These are phyloP conservation scores for Pseudopediastrum boryanum DNA, from an alignment of 139 green algal genomes.

Conservation along the genomic window DNA sequence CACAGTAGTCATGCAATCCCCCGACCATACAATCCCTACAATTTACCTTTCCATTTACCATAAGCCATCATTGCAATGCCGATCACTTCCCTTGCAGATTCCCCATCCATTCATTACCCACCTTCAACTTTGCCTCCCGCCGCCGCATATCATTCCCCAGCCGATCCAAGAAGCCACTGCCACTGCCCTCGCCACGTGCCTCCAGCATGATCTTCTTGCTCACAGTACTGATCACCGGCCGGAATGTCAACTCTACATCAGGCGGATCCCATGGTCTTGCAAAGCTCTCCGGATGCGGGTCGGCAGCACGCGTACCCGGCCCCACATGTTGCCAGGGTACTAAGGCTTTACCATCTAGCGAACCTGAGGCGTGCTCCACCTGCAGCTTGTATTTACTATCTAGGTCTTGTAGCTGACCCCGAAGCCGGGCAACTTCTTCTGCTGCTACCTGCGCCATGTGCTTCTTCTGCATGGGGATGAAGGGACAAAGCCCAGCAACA, in stretches of 20 bases:
- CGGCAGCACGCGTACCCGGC: conserved; percentile 10
- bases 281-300: conserved; percentile 34
- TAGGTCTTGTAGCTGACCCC: conserved; percentile 55
- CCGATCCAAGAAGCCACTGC: conserved; percentile 54
- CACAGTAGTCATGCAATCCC: no score
- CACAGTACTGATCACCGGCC: conserved; percentile 20
- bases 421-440: conserved; percentile 58
- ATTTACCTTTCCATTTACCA: no score
- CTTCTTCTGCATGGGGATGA: conserved; percentile 50
- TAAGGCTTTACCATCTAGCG: conserved; percentile 35
- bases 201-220: conserved; percentile 44
- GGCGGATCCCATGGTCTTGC: conserved; percentile 37
- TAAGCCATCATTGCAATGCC: no score
- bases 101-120: conserved; percentile 6
- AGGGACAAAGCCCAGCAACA: no score
- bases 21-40: no score
- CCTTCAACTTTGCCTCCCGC: conserved; percentile 44
- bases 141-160: conserved; percentile 52
- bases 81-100: no score
- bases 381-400: conserved; percentile 39
- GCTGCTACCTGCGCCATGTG: conserved; percentile 45
- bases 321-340: conserved; percentile 59
- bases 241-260: conserved; percentile 33
- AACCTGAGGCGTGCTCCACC: conserved; percentile 4
- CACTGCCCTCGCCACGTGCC: conserved; percentile 7